Evolutionary conservation across 164 flowering plant species (phyloP), one percentile per base, ranked within the genome.

Genomic region (Malania oleifera): DNA sequence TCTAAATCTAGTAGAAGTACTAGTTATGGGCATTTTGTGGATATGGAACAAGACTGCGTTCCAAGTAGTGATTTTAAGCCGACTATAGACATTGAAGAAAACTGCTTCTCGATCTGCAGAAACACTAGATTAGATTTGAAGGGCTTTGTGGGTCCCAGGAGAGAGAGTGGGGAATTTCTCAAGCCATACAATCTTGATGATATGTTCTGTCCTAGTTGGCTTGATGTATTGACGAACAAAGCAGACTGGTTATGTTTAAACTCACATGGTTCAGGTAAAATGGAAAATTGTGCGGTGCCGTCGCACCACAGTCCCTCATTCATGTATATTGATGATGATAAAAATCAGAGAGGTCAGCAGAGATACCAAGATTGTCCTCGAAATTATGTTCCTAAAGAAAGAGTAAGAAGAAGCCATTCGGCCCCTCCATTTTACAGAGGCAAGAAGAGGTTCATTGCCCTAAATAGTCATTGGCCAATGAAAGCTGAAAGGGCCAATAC

Each of bases 371-470:
- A 56, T 49, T 8, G 12, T 46, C 56, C 23, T 43, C 57, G 57
- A 31, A 25, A 31, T 53, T 50, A 19, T 52, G 40, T 34, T 64
- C 43, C 49, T 12, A 63, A 56, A 64, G 54, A 45, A 54, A 73
- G 63, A 52, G 58, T 69, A 52, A 75, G 65, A 75, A 84, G 97
- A 83, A 80, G 96, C 70, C 72, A 52, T 43, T 91, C 99, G 43
- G 99, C 99, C 67, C 96, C 99, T 61, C 97, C 97, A 69, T 75
- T 80, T 75, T 74, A 73, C 63, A 73, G 56, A 57, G 71, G 78
- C 49, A 84, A 76, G 68, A 78, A 59, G 39, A 82, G 70, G 64
- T 77, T 77, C 66, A 53, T 75, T 31, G 59, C 76, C 29, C 61
- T 78, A 41, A 51, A 38, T 59, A 41, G 57, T 56, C 43, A 45